Percentiles rank a stretch among this genome's conserved stretches.
phyloP scores from a whole-genome alignment of 495 filamentous ascomycete genomes.

The Penicillium argentinense region DNA sequence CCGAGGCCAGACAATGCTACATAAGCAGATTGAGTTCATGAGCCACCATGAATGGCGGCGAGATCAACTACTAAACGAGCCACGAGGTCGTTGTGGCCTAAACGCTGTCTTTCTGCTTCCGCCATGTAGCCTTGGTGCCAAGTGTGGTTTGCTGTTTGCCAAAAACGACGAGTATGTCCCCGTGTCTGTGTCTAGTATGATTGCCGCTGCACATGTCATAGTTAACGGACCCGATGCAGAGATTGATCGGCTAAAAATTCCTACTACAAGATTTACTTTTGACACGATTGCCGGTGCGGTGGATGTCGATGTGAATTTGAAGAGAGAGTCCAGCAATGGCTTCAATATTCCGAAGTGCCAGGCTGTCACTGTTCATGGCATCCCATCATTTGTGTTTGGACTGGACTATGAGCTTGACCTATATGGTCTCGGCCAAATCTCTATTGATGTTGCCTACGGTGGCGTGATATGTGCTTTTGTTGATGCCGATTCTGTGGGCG shows the following conservation, averaged over 20 bases:
- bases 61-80: slow-evolving; percentile 1
- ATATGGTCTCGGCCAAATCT: not conserved
- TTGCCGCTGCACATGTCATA: not conserved
- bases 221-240: not conserved
- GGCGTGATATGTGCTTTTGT: slow-evolving; percentile 8
- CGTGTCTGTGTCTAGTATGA: slow-evolving; percentile 2
- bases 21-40: not conserved
- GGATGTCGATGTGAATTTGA: not conserved
- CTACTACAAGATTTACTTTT: not conserved
- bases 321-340: no score
- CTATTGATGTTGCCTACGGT: slow-evolving; percentile 2
- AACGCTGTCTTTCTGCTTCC: slow-evolving; percentile 3
- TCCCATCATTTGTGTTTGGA: slow-evolving; percentile 4
- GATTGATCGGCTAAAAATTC: not conserved
- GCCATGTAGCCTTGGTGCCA: not conserved
- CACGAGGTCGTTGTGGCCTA: not conserved
- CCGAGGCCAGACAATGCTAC: not conserved
- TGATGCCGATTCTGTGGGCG: not conserved
- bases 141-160: not conserved
- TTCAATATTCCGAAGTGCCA: not conserved
- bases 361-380: not conserved
- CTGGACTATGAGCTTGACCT: not conserved
- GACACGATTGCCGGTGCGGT: slow-evolving; percentile 6
- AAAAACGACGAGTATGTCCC: slow-evolving; percentile 5
- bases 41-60: not conserved